A percentile compares a stretch with the other conserved stretches of the same genome.
These are phyloP conservation scores for Kluyveromyces lactis DNA, from an alignment of 805 yeast species.

Conservation along the genomic window DNA sequence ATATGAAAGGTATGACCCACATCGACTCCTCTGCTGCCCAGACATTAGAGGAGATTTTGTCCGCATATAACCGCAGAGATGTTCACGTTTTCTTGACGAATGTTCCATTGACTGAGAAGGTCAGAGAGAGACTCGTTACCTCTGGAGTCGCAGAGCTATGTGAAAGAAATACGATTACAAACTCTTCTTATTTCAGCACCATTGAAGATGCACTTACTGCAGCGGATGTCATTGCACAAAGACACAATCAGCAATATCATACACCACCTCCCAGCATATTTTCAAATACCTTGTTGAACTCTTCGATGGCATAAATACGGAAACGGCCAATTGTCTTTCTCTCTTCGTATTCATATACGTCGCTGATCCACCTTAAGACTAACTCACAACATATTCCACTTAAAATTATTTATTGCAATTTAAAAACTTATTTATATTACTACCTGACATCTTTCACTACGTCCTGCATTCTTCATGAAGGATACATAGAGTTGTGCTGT, in stretches of 20 bases:
- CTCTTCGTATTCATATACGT: no score
- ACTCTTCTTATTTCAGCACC: conserved; percentile 10
- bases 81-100: conserved; percentile 55
- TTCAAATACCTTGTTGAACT: conserved; percentile 2
- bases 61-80: conserved; percentile 43
- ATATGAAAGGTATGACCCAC: conserved; percentile 72
- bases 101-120: conserved; percentile 39
- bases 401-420: no score
- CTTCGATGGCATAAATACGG: not conserved
- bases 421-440: no score
- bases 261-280: conserved; percentile 4
- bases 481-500: no score
- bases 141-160: conserved; percentile 47
- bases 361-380: no score
- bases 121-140: conserved; percentile 41
- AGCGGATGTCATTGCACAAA: not conserved
- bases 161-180: conserved; percentile 15
- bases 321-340: no score
- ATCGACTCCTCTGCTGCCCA: conserved; percentile 79
- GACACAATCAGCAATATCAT: not conserved
- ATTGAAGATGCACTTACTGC: conserved; percentile 13
- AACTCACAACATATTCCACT: no score
- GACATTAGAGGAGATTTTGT: conserved; percentile 53
- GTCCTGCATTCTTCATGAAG: no score
- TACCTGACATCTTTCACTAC: no score